These are phyloP conservation scores for Mentha longifolia DNA, from an alignment of 257 asterid species.

Conservation along the genomic window DNA sequence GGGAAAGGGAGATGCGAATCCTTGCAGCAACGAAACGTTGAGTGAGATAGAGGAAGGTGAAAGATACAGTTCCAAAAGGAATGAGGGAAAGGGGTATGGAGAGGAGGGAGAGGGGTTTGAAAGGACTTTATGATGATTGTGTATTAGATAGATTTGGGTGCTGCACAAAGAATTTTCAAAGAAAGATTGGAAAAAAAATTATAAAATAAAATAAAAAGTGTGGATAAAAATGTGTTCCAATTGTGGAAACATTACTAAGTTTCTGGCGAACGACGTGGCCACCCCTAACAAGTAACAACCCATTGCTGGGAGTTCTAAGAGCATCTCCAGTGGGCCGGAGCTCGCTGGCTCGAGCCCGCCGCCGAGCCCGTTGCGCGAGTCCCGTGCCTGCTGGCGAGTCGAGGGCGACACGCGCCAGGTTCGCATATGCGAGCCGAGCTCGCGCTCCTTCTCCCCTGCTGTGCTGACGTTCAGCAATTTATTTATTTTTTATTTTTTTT, in stretches of 20 bases:
- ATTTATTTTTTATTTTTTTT: too few species aligned
- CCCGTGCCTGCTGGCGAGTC: too few species aligned
- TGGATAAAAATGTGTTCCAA: constrained; percentile 34
- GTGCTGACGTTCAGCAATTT: too few species aligned
- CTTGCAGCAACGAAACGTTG: constrained; percentile 2
- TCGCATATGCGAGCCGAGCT: too few species aligned
- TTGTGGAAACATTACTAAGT: constrained; percentile 37
- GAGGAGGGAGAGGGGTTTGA: neutral
- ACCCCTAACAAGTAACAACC: neutral
- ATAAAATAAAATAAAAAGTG: neutral
- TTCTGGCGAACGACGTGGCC: constrained; percentile 6
- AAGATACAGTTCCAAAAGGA: constrained; percentile 2
- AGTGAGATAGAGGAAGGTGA: constrained; percentile 28
- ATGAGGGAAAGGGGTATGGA: neutral
- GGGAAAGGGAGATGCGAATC: constrained; percentile 12
- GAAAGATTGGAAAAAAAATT: constrained; percentile 6
- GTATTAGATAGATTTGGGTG: constrained; percentile 22
- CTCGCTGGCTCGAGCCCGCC: too few species aligned
- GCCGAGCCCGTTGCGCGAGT: too few species aligned
- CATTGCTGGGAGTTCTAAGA: neutral
- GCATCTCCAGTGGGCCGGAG: too few species aligned
- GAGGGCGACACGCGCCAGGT: too few species aligned
- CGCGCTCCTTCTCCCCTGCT: too few species aligned
- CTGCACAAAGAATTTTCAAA: constrained; percentile 18
- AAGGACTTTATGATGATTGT: constrained; percentile 30